Percentiles rank a stretch among this genome's conserved stretches.
phyloP scores from a whole-genome alignment of 169 alveolate species.

The Neospora caninum region DNA sequence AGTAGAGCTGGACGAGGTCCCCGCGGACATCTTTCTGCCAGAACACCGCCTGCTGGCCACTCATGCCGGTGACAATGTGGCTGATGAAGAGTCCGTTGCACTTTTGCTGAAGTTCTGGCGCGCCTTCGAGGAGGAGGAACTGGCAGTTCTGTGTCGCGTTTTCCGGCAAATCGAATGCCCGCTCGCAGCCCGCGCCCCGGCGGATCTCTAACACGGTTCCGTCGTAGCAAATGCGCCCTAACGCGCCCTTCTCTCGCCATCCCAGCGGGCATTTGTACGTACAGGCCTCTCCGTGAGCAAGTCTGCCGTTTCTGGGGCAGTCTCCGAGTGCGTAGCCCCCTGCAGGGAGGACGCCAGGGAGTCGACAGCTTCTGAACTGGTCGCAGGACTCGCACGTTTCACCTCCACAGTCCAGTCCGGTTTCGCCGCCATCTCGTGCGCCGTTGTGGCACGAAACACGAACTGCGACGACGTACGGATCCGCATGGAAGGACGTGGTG shows the following conservation, averaged over 20 bases:
- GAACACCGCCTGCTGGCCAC: slow-evolving; percentile 29
- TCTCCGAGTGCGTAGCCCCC: slow-evolving; percentile 34
- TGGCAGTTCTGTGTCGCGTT: background rate
- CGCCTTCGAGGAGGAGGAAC: slow-evolving; percentile 37
- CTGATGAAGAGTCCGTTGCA: slow-evolving; percentile 38
- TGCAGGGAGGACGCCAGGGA: background rate
- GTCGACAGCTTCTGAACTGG: background rate
- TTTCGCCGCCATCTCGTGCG: slow-evolving; percentile 1
- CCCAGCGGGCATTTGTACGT: slow-evolving; percentile 41
- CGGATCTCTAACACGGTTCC: slow-evolving; percentile 34
- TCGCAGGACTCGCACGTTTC: background rate
- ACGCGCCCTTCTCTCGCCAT: slow-evolving; percentile 14
- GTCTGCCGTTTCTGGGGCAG: background rate
- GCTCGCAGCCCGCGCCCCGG: slow-evolving; percentile 23
- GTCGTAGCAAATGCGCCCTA: slow-evolving; percentile 39
- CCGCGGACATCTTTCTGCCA: slow-evolving; percentile 18
- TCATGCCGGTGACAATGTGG: slow-evolving; percentile 21
- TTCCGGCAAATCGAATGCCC: background rate
- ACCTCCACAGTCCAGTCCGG: slow-evolving; percentile 27
- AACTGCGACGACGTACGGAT: background rate
- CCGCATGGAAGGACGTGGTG: background rate
- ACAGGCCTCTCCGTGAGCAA: slow-evolving; percentile 12
- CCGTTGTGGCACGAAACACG: slow-evolving; percentile 3
- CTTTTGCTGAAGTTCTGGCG: background rate
- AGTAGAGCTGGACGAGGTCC: slow-evolving; percentile 22